Conservation (phyloP, 306 rosid species). For the Castanea sativa region DNA sequence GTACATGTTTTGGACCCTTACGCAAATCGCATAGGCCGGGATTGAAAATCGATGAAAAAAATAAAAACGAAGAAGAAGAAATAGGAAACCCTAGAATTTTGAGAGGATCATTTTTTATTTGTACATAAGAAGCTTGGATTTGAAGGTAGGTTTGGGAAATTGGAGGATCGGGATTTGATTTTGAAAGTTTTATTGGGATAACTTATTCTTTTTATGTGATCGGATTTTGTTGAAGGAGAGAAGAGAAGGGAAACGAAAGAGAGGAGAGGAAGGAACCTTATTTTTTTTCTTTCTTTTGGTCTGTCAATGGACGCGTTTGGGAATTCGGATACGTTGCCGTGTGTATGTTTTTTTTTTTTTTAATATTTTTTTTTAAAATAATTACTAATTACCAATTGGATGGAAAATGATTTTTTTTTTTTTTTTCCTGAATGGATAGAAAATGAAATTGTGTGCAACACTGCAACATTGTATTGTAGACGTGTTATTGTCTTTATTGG, state of each 20-base stretch:
- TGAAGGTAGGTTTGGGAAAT: background rate
- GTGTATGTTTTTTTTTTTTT: background rate
- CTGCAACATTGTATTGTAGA: too few relatives aligned
- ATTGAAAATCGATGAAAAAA: background rate
- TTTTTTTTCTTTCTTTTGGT: too few relatives aligned
- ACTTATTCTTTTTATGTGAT: background rate
- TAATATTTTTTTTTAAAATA: background rate
- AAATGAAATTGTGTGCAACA: too few relatives aligned
- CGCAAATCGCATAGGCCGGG: conserved; percentile 28
- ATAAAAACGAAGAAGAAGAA: background rate
- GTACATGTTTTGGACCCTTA: conserved; percentile 52
- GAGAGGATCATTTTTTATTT: background rate
- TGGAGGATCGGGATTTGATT: background rate
- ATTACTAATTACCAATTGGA: too few relatives aligned
- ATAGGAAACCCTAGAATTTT: conserved; percentile 38
- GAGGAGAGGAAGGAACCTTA: background rate
- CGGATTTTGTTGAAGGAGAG: too few relatives aligned
- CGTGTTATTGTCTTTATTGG: rapidly evolving
- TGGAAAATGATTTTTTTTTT: too few relatives aligned
- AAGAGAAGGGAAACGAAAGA: background rate
- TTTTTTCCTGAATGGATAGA: too few relatives aligned
- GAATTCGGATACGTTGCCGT: background rate
- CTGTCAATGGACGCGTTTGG: conserved; percentile 25
- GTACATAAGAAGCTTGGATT: background rate
- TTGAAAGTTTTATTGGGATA: background rate